Evolutionary conservation across 495 filamentous ascomycete species (phyloP).

Genomic region (Hyaloscypha bicolor): DNA sequence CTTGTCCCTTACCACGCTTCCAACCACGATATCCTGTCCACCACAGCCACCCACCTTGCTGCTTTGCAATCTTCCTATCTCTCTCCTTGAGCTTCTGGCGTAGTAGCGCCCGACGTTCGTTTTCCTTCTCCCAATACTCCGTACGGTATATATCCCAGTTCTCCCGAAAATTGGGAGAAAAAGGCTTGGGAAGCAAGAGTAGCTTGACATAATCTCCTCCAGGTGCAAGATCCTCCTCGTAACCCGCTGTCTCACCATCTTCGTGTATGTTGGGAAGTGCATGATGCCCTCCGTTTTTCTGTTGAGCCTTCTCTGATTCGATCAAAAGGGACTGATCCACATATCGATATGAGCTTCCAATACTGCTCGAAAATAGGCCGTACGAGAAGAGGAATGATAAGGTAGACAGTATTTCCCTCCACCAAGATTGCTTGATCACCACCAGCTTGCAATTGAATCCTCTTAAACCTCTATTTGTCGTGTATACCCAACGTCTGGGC

Average conservation of each 20-base stretch:
- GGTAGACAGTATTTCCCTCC: constrained; percentile 71
- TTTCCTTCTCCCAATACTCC: constrained; percentile 97
- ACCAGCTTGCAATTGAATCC: constrained; percentile 96
- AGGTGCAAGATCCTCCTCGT: constrained; percentile 83
- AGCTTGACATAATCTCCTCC: constrained; percentile 92
- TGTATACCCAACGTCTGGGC: constrained; percentile 86
- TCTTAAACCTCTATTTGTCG: constrained; percentile 85
- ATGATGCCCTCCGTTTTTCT: constrained; percentile 22
- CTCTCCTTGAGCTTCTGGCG: constrained; percentile 66
- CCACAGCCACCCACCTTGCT: constrained; percentile 80
- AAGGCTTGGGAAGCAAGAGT: constrained; percentile 89
- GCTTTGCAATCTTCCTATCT: constrained; percentile 64
- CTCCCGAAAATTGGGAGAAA: constrained; percentile 92
- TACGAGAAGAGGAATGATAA: constrained; percentile 76
- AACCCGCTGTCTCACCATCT: constrained; percentile 43
- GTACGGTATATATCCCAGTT: constrained; percentile 94
- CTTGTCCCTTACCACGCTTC: constrained; percentile 37
- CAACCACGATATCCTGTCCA: constrained; percentile 71
- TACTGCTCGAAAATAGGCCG: constrained; percentile 64
- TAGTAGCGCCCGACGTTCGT: constrained; percentile 78
- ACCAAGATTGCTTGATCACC: constrained; percentile 80
- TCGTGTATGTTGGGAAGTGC: constrained; percentile 33
- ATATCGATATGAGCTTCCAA: constrained; percentile 65
- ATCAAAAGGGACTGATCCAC: constrained; percentile 57
- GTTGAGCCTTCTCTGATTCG: constrained; percentile 50